Percentiles rank a stretch among this genome's conserved stretches.
Conservation (phyloP, 306 rosid species). For the Castanea mollissima region DNA sequence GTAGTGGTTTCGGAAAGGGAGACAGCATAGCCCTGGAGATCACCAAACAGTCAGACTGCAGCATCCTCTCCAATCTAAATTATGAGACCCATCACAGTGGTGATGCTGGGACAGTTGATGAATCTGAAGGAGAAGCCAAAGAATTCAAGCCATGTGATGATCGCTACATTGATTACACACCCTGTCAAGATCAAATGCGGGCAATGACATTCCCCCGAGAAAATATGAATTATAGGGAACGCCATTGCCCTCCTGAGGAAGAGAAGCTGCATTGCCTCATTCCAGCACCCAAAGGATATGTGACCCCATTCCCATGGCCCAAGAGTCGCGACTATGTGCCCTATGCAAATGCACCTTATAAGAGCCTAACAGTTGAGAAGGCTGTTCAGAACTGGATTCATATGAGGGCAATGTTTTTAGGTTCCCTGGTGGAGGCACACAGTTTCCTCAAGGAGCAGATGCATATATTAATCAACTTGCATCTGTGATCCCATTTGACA, state of each 20-base stretch:
- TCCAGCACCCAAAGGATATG: slow-evolving; percentile 76
- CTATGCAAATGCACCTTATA: slow-evolving; percentile 75
- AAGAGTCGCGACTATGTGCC: slow-evolving; percentile 81
- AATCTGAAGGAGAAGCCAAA: slow-evolving; percentile 29
- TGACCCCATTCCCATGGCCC: slow-evolving; percentile 80
- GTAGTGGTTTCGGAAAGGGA: slow-evolving; percentile 89
- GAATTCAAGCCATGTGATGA: slow-evolving; percentile 54
- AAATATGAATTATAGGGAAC: slow-evolving; percentile 70
- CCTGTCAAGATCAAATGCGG: slow-evolving; percentile 70
- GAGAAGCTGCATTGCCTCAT: slow-evolving; percentile 73
- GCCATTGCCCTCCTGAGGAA: slow-evolving; percentile 73
- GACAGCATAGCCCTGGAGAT: slow-evolving; percentile 76
- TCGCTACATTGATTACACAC: slow-evolving; percentile 62
- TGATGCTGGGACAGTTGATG: slow-evolving; percentile 37
- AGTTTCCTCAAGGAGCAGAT: slow-evolving; percentile 85
- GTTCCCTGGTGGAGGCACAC: slow-evolving; percentile 90
- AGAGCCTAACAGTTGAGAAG: slow-evolving; percentile 78
- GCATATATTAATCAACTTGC: slow-evolving; percentile 76
- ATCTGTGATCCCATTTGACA: slow-evolving; percentile 63
- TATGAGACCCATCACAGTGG: slow-evolving; percentile 67
- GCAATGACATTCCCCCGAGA: slow-evolving; percentile 78
- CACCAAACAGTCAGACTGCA: slow-evolving; percentile 69
- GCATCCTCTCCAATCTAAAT: slow-evolving; percentile 57
- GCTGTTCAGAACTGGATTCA: slow-evolving; percentile 92
- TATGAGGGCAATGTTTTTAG: slow-evolving; percentile 80